Base-by-base conservation (phyloP, 176 grass and related monocot genomes). In the Musa beccarii region DNA sequence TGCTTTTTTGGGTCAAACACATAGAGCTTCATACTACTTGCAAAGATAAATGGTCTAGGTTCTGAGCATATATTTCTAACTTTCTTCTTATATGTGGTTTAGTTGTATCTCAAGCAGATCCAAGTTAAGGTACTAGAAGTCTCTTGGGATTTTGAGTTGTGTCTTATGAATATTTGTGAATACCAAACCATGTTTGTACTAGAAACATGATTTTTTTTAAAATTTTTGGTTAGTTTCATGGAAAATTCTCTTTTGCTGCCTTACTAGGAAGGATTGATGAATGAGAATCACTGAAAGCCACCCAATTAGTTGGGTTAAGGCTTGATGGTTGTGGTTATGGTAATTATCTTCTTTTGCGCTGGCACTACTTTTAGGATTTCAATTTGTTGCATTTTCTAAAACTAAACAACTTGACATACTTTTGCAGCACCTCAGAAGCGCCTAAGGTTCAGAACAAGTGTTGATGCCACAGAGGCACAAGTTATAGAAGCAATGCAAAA, bases 401-500 rank as follows among this genome's bases (percentile, higher is more conserved):
- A 81, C 68, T 26, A 59, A 54, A 57, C 63, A 34, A 0, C 57
- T 53, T 20, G 15, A 28, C 79, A 26, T 1, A 64, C 72, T 63
- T 28, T 67, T 67, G 49, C 83, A 93, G 95, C 20, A 53, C 76
- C 86, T 5, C 84, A 81, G 69, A 98, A 94, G 79, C 74, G 84
- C 12, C 83, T 98, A 72, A 89, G 90, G 64, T 98, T 98, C 81
- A 89, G 80, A 91, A 93, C 86, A 78, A 91, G 73, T 23, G 84
- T 89, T 75, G 90, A 98, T 87, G 88, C 90, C 25, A 88, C 95
- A 77, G 86, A 93, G 77, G 82, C 69, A 15, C 90, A 98, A 79
- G 64, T 98, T 73, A 89, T 87, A 62, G 88, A 98, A 68, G 95
- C 90, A 49, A 98, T 98, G 88, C 88, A 91, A 65, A 98, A 91